Base-by-base conservation (phyloP, 2,329 filamentous ascomycete genomes). In the Curvularia sp. region DNA sequence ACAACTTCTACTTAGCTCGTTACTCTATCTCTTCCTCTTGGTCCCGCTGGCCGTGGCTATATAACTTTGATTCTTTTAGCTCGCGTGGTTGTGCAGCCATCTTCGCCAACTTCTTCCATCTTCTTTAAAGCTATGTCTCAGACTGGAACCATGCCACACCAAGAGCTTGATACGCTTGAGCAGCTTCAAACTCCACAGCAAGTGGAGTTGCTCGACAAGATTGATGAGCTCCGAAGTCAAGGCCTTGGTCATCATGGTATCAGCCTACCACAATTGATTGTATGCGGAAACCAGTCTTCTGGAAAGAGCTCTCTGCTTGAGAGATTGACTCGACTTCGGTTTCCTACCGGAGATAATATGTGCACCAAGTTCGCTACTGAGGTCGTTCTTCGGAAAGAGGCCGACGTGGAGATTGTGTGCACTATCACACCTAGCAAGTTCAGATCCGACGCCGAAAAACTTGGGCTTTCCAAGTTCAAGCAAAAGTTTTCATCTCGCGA, bases 281-380 rank as follows among this genome's bases (percentile, higher is more conserved):
- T 74, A 7, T 72, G 69, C 34, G 71, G 72, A 1, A 70, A 73
- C 28, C 71, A 74, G 47, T 72, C 68, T 8, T 64, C 67, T 2
- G 72, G 72, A 0, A 74, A 74, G 38, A 73, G 71, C 32, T 74
- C 71, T 1, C 60, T 74, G 7, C 68, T 74, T 9, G 71, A 74
- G 54, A 66, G 65, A 0, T 55, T 74, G 6, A 86, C 86, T 0
- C 80, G 83, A 8, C 82, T 90, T 3, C 80, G 80, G 0, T 89
- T 89, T 47, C 84, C 85, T 0, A 77, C 81, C 5, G 83, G 86
- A 6, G 81, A 82, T 5, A 80, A 74, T 15, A 47, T 84, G 0
- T 88, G 86, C 67, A 89, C 87, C 0, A 80, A 83, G 0, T 89
- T 88, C 58, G 82, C 86, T 0, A 89, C 85, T 0, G 85, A 89